Base-by-base conservation (phyloP, 1,139 yeast species). In the Lodderomyces beijingensis region DNA sequence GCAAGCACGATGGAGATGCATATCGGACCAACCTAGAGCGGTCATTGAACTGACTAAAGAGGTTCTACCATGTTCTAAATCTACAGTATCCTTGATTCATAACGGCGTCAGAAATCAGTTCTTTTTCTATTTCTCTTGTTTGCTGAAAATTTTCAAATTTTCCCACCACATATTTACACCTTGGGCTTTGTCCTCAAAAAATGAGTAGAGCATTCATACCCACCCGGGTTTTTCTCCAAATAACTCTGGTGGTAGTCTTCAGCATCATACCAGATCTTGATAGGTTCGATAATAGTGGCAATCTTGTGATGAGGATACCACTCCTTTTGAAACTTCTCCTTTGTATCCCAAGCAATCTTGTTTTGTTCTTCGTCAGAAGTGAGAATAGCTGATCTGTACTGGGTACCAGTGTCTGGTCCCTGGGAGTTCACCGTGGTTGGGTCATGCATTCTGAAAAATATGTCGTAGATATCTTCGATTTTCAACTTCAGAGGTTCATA, bases 201-300 rank as follows among this genome's bases (percentile, higher is more conserved):
- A 53, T 89, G 97, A 4, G 89, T 78, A 16, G 96, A 93, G 55
- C 97, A 89, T 40, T 82, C 85, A 58, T 87, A 85, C 3, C 96
- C 96, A 4, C 64, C 61, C 1, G 96, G 95, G 53, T 89, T 87
- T 50, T 76, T 79, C 35, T 70, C 68, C 50, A 89, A 66, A 55
- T 91, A 91, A 40, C 72, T 52, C 53, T 91, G 97, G 55, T 91
- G 97, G 55, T 89, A 91, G 25, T 79, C 88, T 58, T 91, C 98
- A 13, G 97, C 97, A 51, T 89, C 96, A 64, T 80, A 80, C 72
- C 87, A 91, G 36, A 67, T 67, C 35, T 66, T 57, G 34, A 86
- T 70, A 11, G 86, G 83, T 48, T 76, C 85, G 35, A 89, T 75
- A 32, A 63, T 62, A 1, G 97, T 88, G 33, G 66, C 83, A 13